These are phyloP conservation scores for Myxozyma geophila DNA, from an alignment of 805 yeast species.

Conservation along the genomic window DNA sequence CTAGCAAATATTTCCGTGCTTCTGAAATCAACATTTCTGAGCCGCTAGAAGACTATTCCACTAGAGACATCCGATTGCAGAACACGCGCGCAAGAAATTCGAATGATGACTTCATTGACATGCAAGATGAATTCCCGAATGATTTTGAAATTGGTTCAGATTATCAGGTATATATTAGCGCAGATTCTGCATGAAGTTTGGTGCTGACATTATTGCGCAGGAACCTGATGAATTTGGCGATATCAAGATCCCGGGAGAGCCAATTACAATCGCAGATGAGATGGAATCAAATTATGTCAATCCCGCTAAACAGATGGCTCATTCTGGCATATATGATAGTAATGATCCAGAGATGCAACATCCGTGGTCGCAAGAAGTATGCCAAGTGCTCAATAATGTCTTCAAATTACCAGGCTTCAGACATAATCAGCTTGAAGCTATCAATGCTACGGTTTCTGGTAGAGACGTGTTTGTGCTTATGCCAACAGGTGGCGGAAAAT, in stretches of 20 bases:
- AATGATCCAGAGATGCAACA: slow-evolving; percentile 33
- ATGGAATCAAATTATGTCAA: slow-evolving; percentile 1
- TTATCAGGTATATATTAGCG: not conserved
- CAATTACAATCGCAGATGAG: slow-evolving; percentile 9
- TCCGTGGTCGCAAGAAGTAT: slow-evolving; percentile 74
- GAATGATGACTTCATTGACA: slow-evolving; percentile 5
- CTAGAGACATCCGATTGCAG: not conserved
- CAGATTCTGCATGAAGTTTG: not conserved
- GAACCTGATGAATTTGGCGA: slow-evolving; percentile 2
- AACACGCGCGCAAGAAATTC: not conserved
- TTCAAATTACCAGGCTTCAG: slow-evolving; percentile 75
- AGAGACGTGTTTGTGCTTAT: slow-evolving; percentile 90
- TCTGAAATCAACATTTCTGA: not conserved
- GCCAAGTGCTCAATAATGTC: slow-evolving; percentile 56
- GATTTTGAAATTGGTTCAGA: slow-evolving; percentile 18
- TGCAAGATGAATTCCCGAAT: slow-evolving; percentile 1
- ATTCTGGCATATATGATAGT: slow-evolving; percentile 14
- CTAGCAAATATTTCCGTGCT: slow-evolving; percentile 1
- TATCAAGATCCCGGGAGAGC: not conserved
- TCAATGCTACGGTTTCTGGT: slow-evolving; percentile 75
- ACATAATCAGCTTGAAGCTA: slow-evolving; percentile 83
- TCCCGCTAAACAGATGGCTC: slow-evolving; percentile 27
- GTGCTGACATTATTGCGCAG: not conserved
- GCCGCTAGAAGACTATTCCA: not conserved
- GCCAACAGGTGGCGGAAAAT: slow-evolving; percentile 99